Percentiles rank a stretch among this genome's conserved stretches.
Conservation (phyloP, 345 rosid species). For the Eucalyptus polybractea region DNA sequence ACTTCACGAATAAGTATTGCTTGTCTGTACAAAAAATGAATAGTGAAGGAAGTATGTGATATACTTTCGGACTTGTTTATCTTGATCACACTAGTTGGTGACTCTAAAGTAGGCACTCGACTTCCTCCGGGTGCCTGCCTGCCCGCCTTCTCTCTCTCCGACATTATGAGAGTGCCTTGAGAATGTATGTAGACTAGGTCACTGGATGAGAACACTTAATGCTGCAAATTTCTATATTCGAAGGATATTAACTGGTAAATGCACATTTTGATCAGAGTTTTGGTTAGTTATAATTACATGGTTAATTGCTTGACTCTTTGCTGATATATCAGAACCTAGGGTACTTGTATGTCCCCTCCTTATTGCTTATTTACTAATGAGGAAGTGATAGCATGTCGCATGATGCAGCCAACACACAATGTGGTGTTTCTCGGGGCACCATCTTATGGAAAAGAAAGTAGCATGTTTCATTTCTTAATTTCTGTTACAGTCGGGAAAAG, state of each 20-base stretch:
- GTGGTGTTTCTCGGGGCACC: neutral
- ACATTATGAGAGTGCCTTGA: neutral
- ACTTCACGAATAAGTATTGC: neutral
- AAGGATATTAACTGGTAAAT: neutral
- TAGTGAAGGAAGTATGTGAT: neutral
- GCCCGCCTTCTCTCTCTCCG: neutral
- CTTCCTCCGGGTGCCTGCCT: neutral
- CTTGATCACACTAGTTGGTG: neutral
- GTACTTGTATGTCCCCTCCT: neutral
- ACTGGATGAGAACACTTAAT: neutral
- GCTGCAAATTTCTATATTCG: neutral
- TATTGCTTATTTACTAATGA: neutral
- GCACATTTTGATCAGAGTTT: neutral
- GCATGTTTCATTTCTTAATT: neutral
- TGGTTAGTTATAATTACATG: neutral
- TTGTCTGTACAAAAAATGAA: neutral
- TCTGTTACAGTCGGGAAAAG: slow-evolving; percentile 68
- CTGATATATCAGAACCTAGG: neutral
- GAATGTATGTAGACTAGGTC: neutral
- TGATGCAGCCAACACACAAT: neutral
- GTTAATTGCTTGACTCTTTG: neutral
- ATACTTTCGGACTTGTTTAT: neutral
- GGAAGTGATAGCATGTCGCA: neutral
- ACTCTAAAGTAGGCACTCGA: neutral
- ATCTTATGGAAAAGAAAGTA: neutral